Conservation (phyloP, 1,284 basidiomycete species). For the Neolentinus lepideus region DNA sequence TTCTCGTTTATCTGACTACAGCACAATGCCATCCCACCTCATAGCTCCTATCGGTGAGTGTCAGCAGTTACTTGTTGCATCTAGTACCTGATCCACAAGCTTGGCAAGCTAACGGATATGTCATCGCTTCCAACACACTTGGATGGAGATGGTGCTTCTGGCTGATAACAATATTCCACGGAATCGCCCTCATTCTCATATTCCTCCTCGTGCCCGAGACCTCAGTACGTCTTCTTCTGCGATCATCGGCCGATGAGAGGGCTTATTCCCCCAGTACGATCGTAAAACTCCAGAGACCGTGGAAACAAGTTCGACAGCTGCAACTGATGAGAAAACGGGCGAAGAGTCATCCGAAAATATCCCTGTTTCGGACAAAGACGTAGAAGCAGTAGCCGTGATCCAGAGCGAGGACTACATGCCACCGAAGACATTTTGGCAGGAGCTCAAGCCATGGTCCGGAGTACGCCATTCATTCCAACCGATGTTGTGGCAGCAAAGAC, state of each 20-base stretch:
- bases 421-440: neutral
- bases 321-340: neutral
- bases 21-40: neutral
- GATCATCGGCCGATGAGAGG: neutral
- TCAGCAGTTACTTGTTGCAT: neutral
- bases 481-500: neutral
- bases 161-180: slow-evolving; percentile 7
- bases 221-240: neutral
- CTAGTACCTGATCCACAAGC: neutral
- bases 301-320: neutral
- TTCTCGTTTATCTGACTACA: neutral
- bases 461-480: neutral
- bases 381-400: neutral
- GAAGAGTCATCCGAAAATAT: neutral
- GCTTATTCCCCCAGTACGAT: neutral
- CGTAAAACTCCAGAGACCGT: neutral
- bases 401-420: neutral
- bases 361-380: neutral
- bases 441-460: slow-evolving; percentile 1
- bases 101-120: neutral
- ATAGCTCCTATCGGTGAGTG: slow-evolving; percentile 1
- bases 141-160: slow-evolving; percentile 7
- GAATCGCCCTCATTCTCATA: slow-evolving; percentile 5
- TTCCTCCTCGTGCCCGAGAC: slow-evolving; percentile 8
- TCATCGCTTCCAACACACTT: neutral